A percentile compares a stretch with the other conserved stretches of the same genome.
Evolutionary conservation across 352 stramenopile genomes (phyloP).

Genomic region (Pythium scleroteichum): DNA sequence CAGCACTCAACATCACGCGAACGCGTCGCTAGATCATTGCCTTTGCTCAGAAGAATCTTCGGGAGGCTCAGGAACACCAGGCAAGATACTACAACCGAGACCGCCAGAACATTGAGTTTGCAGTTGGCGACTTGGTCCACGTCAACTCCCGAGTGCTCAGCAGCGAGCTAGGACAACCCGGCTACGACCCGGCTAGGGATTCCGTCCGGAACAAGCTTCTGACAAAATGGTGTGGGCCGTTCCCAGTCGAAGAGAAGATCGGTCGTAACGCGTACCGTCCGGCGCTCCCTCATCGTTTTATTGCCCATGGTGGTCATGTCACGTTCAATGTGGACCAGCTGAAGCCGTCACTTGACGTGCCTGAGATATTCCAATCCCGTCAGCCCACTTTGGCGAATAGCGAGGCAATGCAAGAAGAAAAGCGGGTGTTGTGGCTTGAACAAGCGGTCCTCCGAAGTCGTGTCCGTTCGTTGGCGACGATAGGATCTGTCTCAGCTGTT

Average conservation of each 20-base stretch:
- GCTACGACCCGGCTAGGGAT: constrained; percentile 5
- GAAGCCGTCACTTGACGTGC: not conserved
- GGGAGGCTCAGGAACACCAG: constrained; percentile 5
- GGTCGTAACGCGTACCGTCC: constrained; percentile 9
- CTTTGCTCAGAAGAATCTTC: not conserved
- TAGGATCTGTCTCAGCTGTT: too few relatives aligned
- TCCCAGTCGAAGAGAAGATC: not conserved
- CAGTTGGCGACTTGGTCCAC: constrained; percentile 8
- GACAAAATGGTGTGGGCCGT: constrained; percentile 2
- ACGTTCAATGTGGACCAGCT: constrained; percentile 15
- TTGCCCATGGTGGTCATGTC: not conserved
- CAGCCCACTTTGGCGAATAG: too few relatives aligned
- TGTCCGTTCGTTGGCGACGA: too few relatives aligned
- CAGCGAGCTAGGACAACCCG: constrained; percentile 1
- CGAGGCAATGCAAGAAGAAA: too few relatives aligned
- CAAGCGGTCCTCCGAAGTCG: too few relatives aligned
- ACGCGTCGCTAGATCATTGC: constrained; percentile 3
- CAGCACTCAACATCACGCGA: not conserved
- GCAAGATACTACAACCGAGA: constrained; percentile 15
- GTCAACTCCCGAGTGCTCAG: constrained; percentile 12
- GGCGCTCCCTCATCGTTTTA: not conserved
- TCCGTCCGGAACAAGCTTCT: constrained; percentile 10
- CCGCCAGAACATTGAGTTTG: not conserved
- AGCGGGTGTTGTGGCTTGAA: too few relatives aligned
- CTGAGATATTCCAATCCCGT: constrained; percentile 1